Evolutionary conservation across 176 grass and related monocot species (phyloP).

Genomic region (Ensete glaucum): DNA sequence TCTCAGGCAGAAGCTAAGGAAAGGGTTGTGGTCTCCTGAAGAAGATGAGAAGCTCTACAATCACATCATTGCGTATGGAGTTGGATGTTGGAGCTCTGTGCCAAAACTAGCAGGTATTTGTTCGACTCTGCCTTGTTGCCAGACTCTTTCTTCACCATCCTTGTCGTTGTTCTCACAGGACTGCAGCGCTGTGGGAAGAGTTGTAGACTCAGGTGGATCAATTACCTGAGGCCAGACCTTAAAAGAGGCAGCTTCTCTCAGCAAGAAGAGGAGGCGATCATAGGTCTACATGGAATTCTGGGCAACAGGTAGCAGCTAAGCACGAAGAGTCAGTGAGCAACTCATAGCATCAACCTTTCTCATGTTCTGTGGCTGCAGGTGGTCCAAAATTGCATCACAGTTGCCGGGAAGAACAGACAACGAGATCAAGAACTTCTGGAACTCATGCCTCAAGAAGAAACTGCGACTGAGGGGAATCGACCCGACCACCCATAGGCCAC

Average conservation of each 20-base stretch:
- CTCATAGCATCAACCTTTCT: background rate
- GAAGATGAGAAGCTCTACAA: constrained; percentile 59
- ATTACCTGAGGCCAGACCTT: constrained; percentile 59
- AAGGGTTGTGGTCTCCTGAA: constrained; percentile 64
- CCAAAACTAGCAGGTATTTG: constrained; percentile 43
- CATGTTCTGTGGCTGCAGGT: constrained; percentile 26
- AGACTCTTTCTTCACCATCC: background rate
- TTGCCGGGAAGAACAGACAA: constrained; percentile 71
- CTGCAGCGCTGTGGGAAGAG: constrained; percentile 65
- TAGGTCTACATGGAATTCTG: constrained; percentile 42
- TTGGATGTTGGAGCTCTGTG: constrained; percentile 76
- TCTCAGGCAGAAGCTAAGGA: constrained; percentile 53
- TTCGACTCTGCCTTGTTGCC: background rate
- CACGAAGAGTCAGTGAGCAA: background rate
- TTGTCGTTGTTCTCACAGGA: constrained; percentile 17
- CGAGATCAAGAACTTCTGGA: constrained; percentile 82
- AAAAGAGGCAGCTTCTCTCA: constrained; percentile 58
- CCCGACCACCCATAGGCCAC: constrained; percentile 17
- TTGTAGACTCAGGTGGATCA: constrained; percentile 74
- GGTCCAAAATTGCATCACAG: constrained; percentile 60
- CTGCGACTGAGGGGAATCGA: constrained; percentile 26
- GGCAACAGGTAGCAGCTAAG: constrained; percentile 46
- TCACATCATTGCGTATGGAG: constrained; percentile 49
- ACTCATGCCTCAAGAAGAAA: constrained; percentile 52
- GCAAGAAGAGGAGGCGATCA: constrained; percentile 49